Evolutionary conservation across 306 rosid species (phyloP).

Genomic region (Rosa chinensis): DNA sequence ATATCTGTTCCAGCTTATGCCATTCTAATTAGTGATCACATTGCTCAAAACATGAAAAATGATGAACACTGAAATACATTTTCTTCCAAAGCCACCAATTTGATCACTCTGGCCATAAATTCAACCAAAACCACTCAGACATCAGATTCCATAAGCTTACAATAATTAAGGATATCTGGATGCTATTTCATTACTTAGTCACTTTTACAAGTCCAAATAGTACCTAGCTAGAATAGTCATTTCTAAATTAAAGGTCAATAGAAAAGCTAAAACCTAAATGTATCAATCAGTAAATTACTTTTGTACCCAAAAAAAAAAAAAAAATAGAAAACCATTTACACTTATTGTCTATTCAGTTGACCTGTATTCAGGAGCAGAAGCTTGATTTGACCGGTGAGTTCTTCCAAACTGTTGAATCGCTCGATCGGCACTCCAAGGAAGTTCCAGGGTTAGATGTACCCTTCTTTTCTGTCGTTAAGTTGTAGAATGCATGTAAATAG

Average conservation of each 20-base stretch:
- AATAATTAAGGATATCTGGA: not conserved
- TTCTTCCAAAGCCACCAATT: not conserved
- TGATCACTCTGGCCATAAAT: not conserved
- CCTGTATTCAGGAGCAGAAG: constrained; percentile 99
- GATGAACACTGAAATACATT: not conserved
- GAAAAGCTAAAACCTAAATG: not conserved
- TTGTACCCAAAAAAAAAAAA: not conserved
- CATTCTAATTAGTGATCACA: not conserved
- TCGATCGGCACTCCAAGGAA: constrained; percentile 99
- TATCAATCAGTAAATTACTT: not conserved
- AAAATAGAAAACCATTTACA: constrained; percentile 7
- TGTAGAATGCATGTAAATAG: constrained; percentile 17
- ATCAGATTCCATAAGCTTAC: not conserved
- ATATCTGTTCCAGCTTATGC: not conserved
- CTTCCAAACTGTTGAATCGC: constrained; percentile 99
- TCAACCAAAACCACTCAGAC: not conserved
- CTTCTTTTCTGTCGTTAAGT: constrained; percentile 75
- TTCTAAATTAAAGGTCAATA: not conserved
- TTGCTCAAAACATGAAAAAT: not conserved
- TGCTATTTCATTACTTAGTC: not conserved
- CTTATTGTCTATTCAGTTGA: constrained; percentile 51
- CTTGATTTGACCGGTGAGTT: constrained; percentile 98
- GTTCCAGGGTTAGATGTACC: constrained; percentile 93
- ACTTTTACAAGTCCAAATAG: not conserved
- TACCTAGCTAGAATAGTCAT: not conserved